A percentile compares a stretch with the other conserved stretches of the same genome.
Conservation (phyloP, 192 early-diverging fungal genomes). For the Pilobolus umbonatus region DNA sequence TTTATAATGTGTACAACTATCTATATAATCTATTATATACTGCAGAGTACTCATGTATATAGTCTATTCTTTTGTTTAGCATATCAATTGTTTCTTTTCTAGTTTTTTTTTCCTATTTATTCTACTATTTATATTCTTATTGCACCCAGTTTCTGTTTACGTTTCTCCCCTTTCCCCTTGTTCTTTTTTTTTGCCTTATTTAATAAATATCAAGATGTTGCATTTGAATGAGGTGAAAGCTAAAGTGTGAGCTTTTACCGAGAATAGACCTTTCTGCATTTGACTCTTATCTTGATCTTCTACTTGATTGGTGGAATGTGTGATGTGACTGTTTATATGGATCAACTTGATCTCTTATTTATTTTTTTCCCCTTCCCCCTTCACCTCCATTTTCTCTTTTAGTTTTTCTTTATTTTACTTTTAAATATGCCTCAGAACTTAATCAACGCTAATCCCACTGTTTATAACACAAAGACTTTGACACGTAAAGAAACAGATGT, state of each 20-base stretch:
- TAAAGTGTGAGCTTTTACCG: too few relatives aligned
- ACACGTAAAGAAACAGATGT: constrained; percentile 38
- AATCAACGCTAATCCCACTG: constrained; percentile 78
- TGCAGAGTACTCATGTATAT: too few relatives aligned
- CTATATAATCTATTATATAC: too few relatives aligned
- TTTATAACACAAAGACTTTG: constrained; percentile 59
- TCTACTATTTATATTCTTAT: background rate
- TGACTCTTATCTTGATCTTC: too few relatives aligned
- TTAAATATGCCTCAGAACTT: constrained; percentile 29
- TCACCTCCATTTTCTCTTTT: background rate
- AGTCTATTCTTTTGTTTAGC: background rate
- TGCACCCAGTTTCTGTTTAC: background rate
- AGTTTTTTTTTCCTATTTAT: background rate
- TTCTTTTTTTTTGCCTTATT: background rate
- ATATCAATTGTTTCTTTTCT: background rate
- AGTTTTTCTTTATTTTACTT: background rate
- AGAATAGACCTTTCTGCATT: too few relatives aligned
- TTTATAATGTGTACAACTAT: background rate
- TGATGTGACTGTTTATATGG: too few relatives aligned
- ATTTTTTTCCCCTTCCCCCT: too few relatives aligned
- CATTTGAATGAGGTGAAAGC: too few relatives aligned
- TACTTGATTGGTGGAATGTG: too few relatives aligned
- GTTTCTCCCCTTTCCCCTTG: background rate
- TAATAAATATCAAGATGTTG: background rate
- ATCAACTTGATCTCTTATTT: too few relatives aligned